Conservation (phyloP, 257 asterid species). For the Orobanche coerulescens region DNA sequence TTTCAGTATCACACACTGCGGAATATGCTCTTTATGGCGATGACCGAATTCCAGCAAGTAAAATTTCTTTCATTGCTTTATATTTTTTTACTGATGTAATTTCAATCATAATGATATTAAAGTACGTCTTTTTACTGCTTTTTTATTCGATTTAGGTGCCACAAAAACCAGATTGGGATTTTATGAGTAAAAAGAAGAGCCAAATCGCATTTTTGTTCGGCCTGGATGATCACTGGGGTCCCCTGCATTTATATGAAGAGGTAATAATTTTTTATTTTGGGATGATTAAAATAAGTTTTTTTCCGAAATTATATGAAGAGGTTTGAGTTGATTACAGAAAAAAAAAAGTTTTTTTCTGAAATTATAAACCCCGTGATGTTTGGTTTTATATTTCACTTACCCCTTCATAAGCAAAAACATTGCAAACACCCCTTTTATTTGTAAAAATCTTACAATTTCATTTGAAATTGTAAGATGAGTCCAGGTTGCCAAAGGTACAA, state of each 20-base stretch:
- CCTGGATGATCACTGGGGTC: conserved; percentile 91
- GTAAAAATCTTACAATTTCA: no score
- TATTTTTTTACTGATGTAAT: background rate
- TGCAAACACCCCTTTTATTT: no score
- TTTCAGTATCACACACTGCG: conserved; percentile 69
- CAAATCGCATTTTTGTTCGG: conserved; percentile 74
- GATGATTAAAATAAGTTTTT: background rate
- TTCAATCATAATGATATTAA: background rate
- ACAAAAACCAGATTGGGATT: conserved; percentile 61
- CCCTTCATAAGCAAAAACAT: no score
- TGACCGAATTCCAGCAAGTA: conserved; percentile 79
- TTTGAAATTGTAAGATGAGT: no score
- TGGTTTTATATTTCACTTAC: no score
- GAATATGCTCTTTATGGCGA: conserved; percentile 76
- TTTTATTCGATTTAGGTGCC: conserved; percentile 39
- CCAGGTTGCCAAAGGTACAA: no score
- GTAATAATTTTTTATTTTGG: conserved; percentile 28
- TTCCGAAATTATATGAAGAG: no score
- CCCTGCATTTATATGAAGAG: conserved; percentile 69
- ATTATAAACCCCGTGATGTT: no score
- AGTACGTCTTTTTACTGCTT: background rate
- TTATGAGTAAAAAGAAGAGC: conserved; percentile 47
- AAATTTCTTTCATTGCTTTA: conserved; percentile 9
- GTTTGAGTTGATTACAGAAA: no score
- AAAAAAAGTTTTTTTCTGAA: no score